Evolutionary conservation across 2,329 filamentous ascomycete species (phyloP).

Genomic region (Penicillium hordei): DNA sequence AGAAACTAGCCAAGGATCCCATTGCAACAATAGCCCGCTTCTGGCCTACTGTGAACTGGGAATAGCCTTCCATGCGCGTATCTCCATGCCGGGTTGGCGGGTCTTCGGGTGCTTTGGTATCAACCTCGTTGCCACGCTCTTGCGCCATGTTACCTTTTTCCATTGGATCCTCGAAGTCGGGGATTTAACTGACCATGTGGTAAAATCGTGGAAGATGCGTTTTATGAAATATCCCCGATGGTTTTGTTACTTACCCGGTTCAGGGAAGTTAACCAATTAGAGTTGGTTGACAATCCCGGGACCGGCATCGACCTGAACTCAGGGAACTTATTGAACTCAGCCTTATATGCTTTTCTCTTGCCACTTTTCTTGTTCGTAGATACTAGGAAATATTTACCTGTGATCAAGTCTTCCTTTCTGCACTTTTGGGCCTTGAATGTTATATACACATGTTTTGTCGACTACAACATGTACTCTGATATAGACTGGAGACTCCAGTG

Average conservation of each 20-base stretch:
- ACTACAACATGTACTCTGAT: too few relatives aligned
- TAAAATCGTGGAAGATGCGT: neutral
- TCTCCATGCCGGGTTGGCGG: neutral
- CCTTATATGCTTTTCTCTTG: neutral
- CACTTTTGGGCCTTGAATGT: neutral
- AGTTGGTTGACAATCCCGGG: neutral
- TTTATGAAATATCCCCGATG: neutral
- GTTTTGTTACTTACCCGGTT: neutral
- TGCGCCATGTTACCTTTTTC: neutral
- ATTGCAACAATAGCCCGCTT: slow-evolving; percentile 24
- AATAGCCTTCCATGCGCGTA: neutral
- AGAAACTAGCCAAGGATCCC: slow-evolving; percentile 30
- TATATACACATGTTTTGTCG: too few relatives aligned
- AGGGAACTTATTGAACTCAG: neutral
- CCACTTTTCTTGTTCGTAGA: neutral
- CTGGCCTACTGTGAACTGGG: slow-evolving; percentile 25
- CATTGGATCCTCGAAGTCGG: neutral
- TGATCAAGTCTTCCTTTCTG: neutral
- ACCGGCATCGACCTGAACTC: neutral
- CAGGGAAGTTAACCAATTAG: slow-evolving; percentile 7
- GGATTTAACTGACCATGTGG: slow-evolving; percentile 5
- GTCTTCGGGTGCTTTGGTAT: neutral
- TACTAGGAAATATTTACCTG: neutral
- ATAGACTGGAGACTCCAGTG: neutral
- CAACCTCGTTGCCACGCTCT: neutral